Evolutionary conservation across 176 grass and related monocot genomes (phyloP).

Genomic region (Carex littledalei): DNA sequence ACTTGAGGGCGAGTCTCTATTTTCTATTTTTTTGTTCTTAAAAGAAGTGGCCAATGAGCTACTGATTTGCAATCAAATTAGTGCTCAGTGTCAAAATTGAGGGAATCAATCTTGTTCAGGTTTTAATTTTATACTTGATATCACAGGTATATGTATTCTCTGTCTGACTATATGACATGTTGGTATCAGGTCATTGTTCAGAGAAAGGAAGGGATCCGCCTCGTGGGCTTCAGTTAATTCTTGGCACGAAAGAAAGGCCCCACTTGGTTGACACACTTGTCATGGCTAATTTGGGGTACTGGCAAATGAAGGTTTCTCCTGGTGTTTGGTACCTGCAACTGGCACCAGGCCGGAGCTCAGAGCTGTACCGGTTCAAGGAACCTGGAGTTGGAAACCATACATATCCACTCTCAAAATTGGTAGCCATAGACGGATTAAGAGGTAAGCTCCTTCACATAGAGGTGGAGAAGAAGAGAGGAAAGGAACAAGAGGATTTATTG

Average conservation of each 20-base stretch:
- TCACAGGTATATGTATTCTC: neutral
- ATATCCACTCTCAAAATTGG: conserved; percentile 41
- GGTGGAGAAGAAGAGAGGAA: conserved; percentile 82
- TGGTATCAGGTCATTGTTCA: conserved; percentile 79
- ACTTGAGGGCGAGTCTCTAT: neutral
- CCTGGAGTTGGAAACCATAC: conserved; percentile 10
- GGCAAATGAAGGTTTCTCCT: conserved; percentile 99
- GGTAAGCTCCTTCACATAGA: conserved; percentile 91
- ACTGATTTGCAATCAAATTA: neutral
- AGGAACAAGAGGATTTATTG: conserved; percentile 75
- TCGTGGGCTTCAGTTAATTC: conserved; percentile 91
- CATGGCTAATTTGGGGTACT: conserved; percentile 99
- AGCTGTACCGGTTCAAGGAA: conserved; percentile 57
- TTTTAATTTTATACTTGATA: neutral
- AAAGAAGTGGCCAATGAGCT: neutral
- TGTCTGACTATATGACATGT: conserved; percentile 12
- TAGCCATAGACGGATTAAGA: conserved; percentile 86
- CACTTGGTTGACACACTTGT: conserved; percentile 98
- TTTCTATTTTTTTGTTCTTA: neutral
- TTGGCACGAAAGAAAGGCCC: conserved; percentile 79
- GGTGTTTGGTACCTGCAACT: conserved; percentile 91
- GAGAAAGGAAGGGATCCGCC: conserved; percentile 92
- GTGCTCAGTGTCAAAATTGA: neutral
- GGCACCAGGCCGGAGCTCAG: conserved; percentile 88
- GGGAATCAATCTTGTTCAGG: neutral